Evolutionary conservation across 805 yeast species (phyloP), one percentile per base, ranked within the genome.

Genomic region (Ogataea henricii): DNA sequence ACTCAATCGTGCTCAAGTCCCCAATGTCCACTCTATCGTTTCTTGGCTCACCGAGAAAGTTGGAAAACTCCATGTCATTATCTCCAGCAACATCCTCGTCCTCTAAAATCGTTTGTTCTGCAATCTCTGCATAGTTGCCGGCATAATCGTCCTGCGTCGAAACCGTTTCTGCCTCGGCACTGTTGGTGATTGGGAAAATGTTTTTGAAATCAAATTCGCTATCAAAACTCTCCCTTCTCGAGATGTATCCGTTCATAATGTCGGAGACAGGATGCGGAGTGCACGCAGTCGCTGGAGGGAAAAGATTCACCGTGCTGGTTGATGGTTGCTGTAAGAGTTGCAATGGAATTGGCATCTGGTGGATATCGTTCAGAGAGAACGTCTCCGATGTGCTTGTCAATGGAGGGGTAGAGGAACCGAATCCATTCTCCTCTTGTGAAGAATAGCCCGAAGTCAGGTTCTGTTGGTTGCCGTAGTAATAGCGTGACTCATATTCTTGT

Each of bases 211-310:
- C 59, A 33, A 51, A 48, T 36, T 58, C 62, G 43, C 56, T 56
- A 18, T 53, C 59, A 3, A 53, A 43, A 48, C 58, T 59, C 40
- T 51, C 59, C 37, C 58, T 52, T 44, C 62, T 57, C 20, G 53
- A 54, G 12, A 56, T 20, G 18, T 45, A 36, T 3, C 51, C 55
- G 34, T 32, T 49, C 13, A 33, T 27, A 20, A 16, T 27, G 26
- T 49, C 50, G 14, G 38, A n/a, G n/a, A 35, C 45, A 9, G 60
- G 59, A 9, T 61, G 65, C 3, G 68, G 68, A 16, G 65, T 56
- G 47, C 67, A 63, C 2, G 69, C 68, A 18, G 58, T 46, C 7
- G 64, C 65, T 4, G 67, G 62, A 5, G 68, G 69, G 48, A 64
- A 65, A 36, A 62, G 39, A 33, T 51, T 52, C n/a, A 22, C 42